These are phyloP conservation scores for Fusarium lyarnte DNA, from an alignment of 2,329 filamentous ascomycete species.

Conservation along the genomic window DNA sequence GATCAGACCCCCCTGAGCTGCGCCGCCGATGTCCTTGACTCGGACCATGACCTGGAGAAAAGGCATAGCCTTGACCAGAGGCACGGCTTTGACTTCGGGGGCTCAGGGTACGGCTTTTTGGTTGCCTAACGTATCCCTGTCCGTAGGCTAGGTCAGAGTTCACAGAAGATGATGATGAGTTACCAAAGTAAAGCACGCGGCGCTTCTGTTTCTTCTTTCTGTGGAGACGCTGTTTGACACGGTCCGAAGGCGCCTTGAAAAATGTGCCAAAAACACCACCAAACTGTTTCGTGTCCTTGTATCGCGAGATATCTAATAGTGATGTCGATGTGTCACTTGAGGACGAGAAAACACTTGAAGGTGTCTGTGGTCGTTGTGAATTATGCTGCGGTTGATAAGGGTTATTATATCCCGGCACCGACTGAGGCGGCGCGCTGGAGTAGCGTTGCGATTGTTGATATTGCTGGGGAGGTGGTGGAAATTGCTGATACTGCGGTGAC, in stretches of 20 bases:
- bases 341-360: slow-evolving; percentile 53
- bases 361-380: slow-evolving; percentile 43
- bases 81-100: slow-evolving; percentile 38
- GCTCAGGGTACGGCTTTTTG: slow-evolving; percentile 45
- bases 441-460: slow-evolving; percentile 33
- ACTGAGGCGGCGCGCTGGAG: slow-evolving; percentile 29
- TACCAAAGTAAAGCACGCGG: slow-evolving; percentile 67
- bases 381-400: slow-evolving; percentile 29
- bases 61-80: slow-evolving; percentile 23
- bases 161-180: slow-evolving; percentile 73
- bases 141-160: slow-evolving; percentile 77
- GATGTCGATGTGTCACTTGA: slow-evolving; percentile 66
- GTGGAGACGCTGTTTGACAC: slow-evolving; percentile 48
- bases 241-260: slow-evolving; percentile 68
- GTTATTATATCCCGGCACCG: slow-evolving; percentile 31
- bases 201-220: slow-evolving; percentile 57
- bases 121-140: slow-evolving; percentile 62
- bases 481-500: slow-evolving; percentile 32
- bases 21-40: slow-evolving; percentile 31
- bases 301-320: slow-evolving; percentile 72
- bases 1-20: slow-evolving; percentile 31
- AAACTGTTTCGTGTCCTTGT: slow-evolving; percentile 56
- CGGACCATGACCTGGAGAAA: slow-evolving; percentile 13
- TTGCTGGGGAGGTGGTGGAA: slow-evolving; percentile 22
- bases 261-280: slow-evolving; percentile 70